phyloP scores from a whole-genome alignment of 1,284 basidiomycete species.

The Leccinum pachyderme region DNA sequence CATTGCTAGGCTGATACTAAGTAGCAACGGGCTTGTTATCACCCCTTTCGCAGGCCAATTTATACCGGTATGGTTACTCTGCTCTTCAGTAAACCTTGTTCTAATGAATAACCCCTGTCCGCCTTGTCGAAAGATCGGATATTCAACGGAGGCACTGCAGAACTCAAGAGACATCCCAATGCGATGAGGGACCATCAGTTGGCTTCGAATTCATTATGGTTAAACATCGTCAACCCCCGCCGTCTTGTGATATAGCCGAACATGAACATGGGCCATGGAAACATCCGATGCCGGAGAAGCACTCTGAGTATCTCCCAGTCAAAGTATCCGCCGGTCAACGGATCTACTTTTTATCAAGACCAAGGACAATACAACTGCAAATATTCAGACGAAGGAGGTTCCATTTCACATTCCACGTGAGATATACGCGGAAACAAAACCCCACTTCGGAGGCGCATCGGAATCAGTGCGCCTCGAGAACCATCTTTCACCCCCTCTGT shows the following conservation, averaged over 20 bases:
- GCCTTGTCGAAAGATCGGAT: not conserved
- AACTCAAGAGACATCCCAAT: not conserved
- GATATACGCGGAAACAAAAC: not conserved
- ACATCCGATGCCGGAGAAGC: not conserved
- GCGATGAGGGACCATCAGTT: not conserved
- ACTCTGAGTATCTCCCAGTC: no score
- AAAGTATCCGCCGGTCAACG: not conserved
- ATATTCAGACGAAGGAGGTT: not conserved
- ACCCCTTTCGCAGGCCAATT: not conserved
- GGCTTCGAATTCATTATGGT: not conserved
- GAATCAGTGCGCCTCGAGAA: not conserved
- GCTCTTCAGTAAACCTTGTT: not conserved
- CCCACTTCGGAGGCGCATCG: not conserved
- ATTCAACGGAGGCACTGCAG: not conserved
- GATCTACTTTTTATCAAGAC: not conserved
- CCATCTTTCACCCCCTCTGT: not conserved
- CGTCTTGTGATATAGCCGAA: not conserved
- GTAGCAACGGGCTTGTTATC: not conserved
- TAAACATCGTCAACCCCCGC: not conserved
- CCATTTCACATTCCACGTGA: not conserved
- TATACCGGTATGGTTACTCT: not conserved
- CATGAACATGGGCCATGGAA: not conserved
- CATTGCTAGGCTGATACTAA: not conserved
- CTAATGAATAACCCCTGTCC: not conserved
- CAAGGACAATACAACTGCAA: not conserved